Conservation (phyloP, 2,329 filamentous ascomycete species). For the Arthrobotrys pseudoclavata region DNA sequence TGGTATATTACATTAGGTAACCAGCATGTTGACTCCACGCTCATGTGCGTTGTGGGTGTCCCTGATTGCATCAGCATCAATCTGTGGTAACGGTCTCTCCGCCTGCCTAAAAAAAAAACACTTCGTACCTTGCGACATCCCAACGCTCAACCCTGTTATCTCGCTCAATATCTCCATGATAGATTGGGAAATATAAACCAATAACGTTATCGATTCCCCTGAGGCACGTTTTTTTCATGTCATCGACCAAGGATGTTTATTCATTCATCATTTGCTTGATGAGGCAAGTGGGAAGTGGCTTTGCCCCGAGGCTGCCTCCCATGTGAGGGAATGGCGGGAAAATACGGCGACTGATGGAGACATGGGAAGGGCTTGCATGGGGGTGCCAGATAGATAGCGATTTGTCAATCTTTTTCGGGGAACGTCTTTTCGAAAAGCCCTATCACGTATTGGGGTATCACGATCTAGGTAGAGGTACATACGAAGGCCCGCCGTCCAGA, state of each 20-base stretch:
- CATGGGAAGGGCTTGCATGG: constrained; percentile 60
- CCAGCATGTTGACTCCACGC: constrained; percentile 11
- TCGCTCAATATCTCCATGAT: constrained; percentile 53
- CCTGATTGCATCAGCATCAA: constrained; percentile 5
- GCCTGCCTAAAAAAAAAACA: constrained; percentile 13
- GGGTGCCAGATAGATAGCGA: constrained; percentile 58
- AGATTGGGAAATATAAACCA: constrained; percentile 42
- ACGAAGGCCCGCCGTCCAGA: constrained; percentile 12
- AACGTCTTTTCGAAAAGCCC: constrained; percentile 39
- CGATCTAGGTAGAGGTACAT: constrained; percentile 54
- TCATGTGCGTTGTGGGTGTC: constrained; percentile 18
- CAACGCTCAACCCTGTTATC: constrained; percentile 46
- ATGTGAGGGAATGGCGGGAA: constrained; percentile 49
- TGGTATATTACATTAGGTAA: constrained; percentile 28
- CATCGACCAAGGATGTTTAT: constrained; percentile 55
- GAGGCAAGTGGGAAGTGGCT: constrained; percentile 59
- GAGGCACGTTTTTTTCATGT: constrained; percentile 49
- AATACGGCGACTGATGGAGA: constrained; percentile 60
- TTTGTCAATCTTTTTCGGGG: constrained; percentile 60
- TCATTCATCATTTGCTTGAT: constrained; percentile 57
- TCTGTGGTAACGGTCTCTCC: constrained; percentile 15
- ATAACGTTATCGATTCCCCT: constrained; percentile 52
- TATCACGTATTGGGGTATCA: constrained; percentile 46
- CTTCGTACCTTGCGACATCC: constrained; percentile 34
- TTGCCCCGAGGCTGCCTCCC: constrained; percentile 57